Evolutionary conservation across 108 stramenopile species (phyloP).

Genomic region (Pseudonitzschia pungens): DNA sequence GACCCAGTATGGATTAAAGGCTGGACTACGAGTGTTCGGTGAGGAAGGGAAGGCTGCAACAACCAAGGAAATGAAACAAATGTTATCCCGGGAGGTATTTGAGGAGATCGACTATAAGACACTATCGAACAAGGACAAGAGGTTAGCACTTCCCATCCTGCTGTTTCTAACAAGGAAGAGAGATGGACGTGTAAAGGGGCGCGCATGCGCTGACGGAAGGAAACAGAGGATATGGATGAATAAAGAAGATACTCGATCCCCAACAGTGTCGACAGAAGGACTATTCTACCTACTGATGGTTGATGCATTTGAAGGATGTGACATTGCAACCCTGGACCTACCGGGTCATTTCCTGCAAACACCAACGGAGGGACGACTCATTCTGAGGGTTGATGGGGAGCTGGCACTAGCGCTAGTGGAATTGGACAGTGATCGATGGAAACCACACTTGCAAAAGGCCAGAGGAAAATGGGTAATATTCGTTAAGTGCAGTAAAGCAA

Average conservation of each 20-base stretch:
- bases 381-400: not conserved
- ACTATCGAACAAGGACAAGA: conserved; percentile 27
- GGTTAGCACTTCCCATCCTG: conserved; percentile 28
- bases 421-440: not conserved
- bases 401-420: not conserved
- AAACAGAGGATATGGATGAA: not conserved
- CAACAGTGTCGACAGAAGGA: not conserved
- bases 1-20: not conserved
- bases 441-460: not conserved
- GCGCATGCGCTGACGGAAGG: conserved; percentile 23
- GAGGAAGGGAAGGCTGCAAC: conserved; percentile 31
- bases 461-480: not conserved
- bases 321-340: conserved; percentile 47
- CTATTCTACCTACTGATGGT: not conserved
- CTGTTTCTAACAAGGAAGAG: conserved; percentile 43
- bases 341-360: conserved; percentile 55
- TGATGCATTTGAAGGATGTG: conserved; percentile 30
- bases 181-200: conserved; percentile 29
- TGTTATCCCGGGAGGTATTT: conserved; percentile 32
- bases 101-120: conserved; percentile 16
- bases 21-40: conserved; percentile 27
- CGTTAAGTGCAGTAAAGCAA: conserved; percentile 10
- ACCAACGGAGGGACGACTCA: not conserved
- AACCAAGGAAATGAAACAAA: conserved; percentile 43
- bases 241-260: not conserved